phyloP scores from a whole-genome alignment of 768 basidiomycete genomes.

The Lentinus tigrinus region DNA sequence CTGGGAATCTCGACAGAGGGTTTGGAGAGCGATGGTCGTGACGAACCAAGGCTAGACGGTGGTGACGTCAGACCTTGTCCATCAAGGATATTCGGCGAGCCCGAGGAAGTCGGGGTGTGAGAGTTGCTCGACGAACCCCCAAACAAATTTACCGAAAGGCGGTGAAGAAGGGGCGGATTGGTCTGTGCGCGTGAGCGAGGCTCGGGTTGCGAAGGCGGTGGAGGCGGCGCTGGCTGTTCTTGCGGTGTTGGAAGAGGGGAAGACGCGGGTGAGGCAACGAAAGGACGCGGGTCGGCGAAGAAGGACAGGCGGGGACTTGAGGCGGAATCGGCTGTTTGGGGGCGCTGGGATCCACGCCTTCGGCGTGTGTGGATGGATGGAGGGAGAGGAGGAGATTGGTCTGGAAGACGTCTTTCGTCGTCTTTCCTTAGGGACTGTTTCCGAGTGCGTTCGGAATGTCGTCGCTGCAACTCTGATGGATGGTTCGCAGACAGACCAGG shows the following conservation, averaged over 20 bases:
- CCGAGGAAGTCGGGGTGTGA: slow-evolving; percentile 32
- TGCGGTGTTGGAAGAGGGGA: slow-evolving; percentile 20
- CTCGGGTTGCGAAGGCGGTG: slow-evolving; percentile 15
- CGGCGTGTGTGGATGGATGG: slow-evolving; percentile 9
- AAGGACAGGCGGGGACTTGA: slow-evolving; percentile 17
- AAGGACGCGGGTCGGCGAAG: slow-evolving; percentile 15
- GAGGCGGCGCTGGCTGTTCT: slow-evolving; percentile 20
- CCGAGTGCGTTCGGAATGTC: slow-evolving; percentile 37
- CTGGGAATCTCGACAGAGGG: slow-evolving; percentile 46
- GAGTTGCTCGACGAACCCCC: slow-evolving; percentile 34
- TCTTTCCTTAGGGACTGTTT: slow-evolving; percentile 18
- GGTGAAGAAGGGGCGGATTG: slow-evolving; percentile 68
- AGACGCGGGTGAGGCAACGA: slow-evolving; percentile 14
- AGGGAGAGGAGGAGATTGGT: not conserved
- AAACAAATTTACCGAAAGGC: slow-evolving; percentile 67
- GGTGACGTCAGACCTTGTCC: slow-evolving; percentile 15
- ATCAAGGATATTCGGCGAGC: slow-evolving; percentile 20
- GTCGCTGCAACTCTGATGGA: slow-evolving; percentile 39
- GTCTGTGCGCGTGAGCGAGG: slow-evolving; percentile 50
- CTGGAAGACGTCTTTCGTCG: slow-evolving; percentile 4
- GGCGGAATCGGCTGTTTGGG: slow-evolving; percentile 26
- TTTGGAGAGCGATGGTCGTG: slow-evolving; percentile 44
- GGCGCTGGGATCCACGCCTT: slow-evolving; percentile 20
- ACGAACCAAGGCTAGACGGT: slow-evolving; percentile 35
- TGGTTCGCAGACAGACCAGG: slow-evolving; percentile 24